Evolutionary conservation across 2,329 filamentous ascomycete species (phyloP), one percentile per base, ranked within the genome.

Genomic region (Diplodia sapinea): DNA sequence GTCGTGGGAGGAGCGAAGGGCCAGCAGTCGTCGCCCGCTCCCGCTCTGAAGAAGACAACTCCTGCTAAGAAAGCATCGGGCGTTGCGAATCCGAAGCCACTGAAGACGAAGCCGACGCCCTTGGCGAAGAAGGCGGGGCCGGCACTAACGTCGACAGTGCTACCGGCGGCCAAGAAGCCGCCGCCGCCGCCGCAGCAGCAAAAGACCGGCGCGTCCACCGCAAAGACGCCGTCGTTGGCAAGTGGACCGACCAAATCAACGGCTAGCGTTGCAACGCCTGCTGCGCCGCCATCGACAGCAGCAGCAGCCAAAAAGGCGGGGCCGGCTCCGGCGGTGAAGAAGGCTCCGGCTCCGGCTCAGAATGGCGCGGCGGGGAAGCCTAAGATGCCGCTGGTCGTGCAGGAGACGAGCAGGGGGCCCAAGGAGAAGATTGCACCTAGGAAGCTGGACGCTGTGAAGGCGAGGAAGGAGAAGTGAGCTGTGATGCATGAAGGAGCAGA

Each of bases 341-440:
- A 57, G 26, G 7, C 23, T 20, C 15, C 31, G 52, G 56, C 33
- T 8, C 47, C 54, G 12, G 33, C 31, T 20, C 31, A 36, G 33
- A 38, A 50, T 11, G 12, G 11, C 8, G 12, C 26, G 23, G 26
- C 50, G 51, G 51, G 36, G 26, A 50, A 29, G 11, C 54, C 23
- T 11, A 29, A 38, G 23, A 67, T 54, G 11, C 66, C 66, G n/a
- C 31, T 68, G 20, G 61, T 29, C 2, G 50, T 67, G 17, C 55
- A 61, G n/a, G 65, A 62, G 15, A 49, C 66, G 57, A 56, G n/a
- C 9, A 55, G 66, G 31, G 57, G 57, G 7, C 59, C 66, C 7
- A 68, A 51, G 51, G 66, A 68, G 17, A 64, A 63, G 50, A 20
- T 52, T 36, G 36, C 66, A n/a, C 38, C 23, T 20, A 61, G 65